Base-by-base conservation (phyloP, 2,329 filamentous ascomycete genomes). In the Xylariaceae sp. region DNA sequence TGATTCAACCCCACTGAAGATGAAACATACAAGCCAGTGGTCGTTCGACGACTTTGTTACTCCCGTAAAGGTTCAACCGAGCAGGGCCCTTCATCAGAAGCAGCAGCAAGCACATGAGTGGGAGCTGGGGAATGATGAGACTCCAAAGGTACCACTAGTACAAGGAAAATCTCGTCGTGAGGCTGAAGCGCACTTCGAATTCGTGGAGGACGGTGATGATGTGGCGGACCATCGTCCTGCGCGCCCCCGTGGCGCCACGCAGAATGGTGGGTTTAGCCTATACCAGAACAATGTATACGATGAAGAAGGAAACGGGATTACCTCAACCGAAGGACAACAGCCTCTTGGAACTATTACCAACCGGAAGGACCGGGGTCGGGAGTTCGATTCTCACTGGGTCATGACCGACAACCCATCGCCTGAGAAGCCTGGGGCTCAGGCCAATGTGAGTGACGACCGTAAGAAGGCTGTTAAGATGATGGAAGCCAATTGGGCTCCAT, bases 31-130 rank as follows among this genome's bases (percentile, higher is more conserved):
- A 55, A 84, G 84, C 59, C 86, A 89, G 58, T 96, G 92, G 91
- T 84, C 84, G 46, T 97, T 97, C 70, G 83, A 89, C 57, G 91
- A 96, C 72, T 95, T 95, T 64, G 75, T 76, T 15, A 96, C 92
- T 0, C 92, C 92, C 0, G 80, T 86, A 60, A 96, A 95, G 77
- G 61, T 73, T 22, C 76, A 82, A 45, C 77, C 80, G 4, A 74
- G 78, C 43, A 88, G 86, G 70, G 69, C 80, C 19, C 67, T 77
- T 49, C 80, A 85, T 55, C 75, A 79, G 37, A 83, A 90, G 66
- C 85, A 94, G 56, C 83, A 90, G 66, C 85, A 94, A 57, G 80
- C 85, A 56, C 86, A 88, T 51, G 87, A 94, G 69, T 95, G 89
- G 83, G 87, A 86, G 62, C 84, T 86, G 45, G 86, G 91, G 56